Conservation (phyloP, 495 filamentous ascomycete genomes). For the Aspergillus indologenus region DNA sequence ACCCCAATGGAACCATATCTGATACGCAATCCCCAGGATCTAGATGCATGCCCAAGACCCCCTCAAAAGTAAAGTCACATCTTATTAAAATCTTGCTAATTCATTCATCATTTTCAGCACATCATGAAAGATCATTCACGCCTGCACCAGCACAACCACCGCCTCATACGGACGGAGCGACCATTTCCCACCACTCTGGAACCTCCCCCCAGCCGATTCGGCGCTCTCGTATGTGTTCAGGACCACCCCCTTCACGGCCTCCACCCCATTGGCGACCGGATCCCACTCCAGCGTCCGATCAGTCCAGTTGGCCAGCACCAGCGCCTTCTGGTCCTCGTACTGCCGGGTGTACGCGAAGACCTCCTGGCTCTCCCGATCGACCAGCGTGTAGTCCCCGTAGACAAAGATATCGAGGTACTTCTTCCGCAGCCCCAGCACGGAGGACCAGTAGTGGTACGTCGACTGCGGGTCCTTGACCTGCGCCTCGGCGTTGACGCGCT, state of each 20-base stretch:
- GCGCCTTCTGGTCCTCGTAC: slow-evolving; percentile 39
- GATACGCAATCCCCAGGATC: no score
- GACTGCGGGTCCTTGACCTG: slow-evolving; percentile 46
- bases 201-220: slow-evolving; percentile 22
- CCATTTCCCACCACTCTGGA: slow-evolving; percentile 29
- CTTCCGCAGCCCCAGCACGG: slow-evolving; percentile 52
- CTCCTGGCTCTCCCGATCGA: slow-evolving; percentile 43
- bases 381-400: slow-evolving; percentile 56
- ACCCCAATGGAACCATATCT: no score
- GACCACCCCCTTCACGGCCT: slow-evolving; percentile 34
- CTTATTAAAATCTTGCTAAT: no score
- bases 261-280: slow-evolving; percentile 32
- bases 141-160: slow-evolving; percentile 21
- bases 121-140: no score
- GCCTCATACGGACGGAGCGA: slow-evolving; percentile 42
- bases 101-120: no score
- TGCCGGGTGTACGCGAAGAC: slow-evolving; percentile 48
- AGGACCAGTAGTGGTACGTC: slow-evolving; percentile 51
- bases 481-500: slow-evolving; percentile 47
- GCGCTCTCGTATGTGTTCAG: slow-evolving; percentile 41
- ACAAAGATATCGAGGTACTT: slow-evolving; percentile 56
- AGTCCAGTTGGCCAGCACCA: slow-evolving; percentile 55
- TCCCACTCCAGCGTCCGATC: slow-evolving; percentile 40
- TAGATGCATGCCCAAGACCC: no score
- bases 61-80: no score